These are phyloP conservation scores for Curvularia spicifera DNA, from an alignment of 2,329 filamentous ascomycete genomes.

Conservation along the genomic window DNA sequence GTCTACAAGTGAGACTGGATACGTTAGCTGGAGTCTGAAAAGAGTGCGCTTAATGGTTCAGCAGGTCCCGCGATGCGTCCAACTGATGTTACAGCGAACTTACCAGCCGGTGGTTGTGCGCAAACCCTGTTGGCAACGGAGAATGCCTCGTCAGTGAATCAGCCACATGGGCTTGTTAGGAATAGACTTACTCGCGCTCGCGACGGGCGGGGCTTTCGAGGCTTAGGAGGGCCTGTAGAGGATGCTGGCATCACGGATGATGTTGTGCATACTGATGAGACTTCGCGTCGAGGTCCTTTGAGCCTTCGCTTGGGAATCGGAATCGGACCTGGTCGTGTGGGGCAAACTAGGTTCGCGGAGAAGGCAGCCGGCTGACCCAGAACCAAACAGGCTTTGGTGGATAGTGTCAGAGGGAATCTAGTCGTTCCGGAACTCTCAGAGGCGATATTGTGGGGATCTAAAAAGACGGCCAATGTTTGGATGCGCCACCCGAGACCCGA, in stretches of 20 bases:
- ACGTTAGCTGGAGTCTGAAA: constrained; percentile 17
- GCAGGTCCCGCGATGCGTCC: neutral
- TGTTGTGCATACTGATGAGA: constrained; percentile 31
- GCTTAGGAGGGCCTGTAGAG: constrained; percentile 36
- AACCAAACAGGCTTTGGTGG: constrained; percentile 9
- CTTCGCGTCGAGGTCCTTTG: constrained; percentile 36
- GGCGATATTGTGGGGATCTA: constrained; percentile 4
- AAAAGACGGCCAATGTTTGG: constrained; percentile 3
- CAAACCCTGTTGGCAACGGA: constrained; percentile 38
- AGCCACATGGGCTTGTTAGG: neutral
- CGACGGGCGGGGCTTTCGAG: constrained; percentile 51
- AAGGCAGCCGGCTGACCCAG: constrained; percentile 8
- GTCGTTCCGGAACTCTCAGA: constrained; percentile 1
- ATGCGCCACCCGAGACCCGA: constrained; percentile 6
- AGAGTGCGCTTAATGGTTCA: neutral
- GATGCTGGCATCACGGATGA: constrained; percentile 35
- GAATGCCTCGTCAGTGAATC: constrained; percentile 5
- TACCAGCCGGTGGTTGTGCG: constrained; percentile 55
- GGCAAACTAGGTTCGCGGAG: constrained; percentile 14
- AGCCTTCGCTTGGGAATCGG: constrained; percentile 29
- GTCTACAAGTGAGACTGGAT: constrained; percentile 53
- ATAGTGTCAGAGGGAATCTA: neutral
- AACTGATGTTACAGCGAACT: constrained; percentile 23
- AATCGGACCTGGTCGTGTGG: constrained; percentile 8
- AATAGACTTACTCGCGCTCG: constrained; percentile 41